Evolutionary conservation across 306 rosid genomes (phyloP).

Genomic region (Cotoneaster glaucophyllus): DNA sequence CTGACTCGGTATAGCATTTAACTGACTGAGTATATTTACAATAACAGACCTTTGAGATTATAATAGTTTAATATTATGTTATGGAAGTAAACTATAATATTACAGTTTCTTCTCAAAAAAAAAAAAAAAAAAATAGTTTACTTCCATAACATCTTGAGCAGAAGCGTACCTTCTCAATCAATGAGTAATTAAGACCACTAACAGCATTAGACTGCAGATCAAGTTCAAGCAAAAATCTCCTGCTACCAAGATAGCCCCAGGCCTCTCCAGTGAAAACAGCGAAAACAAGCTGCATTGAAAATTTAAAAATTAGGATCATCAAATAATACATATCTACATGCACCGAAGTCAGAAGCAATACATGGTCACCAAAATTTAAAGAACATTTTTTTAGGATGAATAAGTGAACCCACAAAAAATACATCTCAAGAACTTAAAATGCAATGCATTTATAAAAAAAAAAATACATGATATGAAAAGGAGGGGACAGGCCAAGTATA

Average conservation of each 20-base stretch:
- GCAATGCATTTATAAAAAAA: background rate
- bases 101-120: too few relatives aligned
- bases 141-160: slow-evolving; percentile 12
- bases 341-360: background rate
- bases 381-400: background rate
- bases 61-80: slow-evolving; percentile 3
- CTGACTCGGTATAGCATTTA: background rate
- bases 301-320: slow-evolving; percentile 25
- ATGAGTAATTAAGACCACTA: slow-evolving; percentile 58
- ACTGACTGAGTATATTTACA: background rate
- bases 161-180: slow-evolving; percentile 63
- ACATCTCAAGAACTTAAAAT: background rate
- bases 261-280: slow-evolving; percentile 81
- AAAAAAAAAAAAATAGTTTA: too few relatives aligned
- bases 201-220: slow-evolving; percentile 82
- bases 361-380: background rate
- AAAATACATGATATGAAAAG: background rate
- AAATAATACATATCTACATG: background rate
- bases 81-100: too few relatives aligned
- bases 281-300: slow-evolving; percentile 77
- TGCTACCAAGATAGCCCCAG: slow-evolving; percentile 97
- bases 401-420: background rate
- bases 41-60: background rate
- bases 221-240: slow-evolving; percentile 84
- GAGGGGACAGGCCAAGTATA: background rate